Base-by-base conservation (phyloP, 208 protist genomes). In the Tritrichomonas foetus region DNA sequence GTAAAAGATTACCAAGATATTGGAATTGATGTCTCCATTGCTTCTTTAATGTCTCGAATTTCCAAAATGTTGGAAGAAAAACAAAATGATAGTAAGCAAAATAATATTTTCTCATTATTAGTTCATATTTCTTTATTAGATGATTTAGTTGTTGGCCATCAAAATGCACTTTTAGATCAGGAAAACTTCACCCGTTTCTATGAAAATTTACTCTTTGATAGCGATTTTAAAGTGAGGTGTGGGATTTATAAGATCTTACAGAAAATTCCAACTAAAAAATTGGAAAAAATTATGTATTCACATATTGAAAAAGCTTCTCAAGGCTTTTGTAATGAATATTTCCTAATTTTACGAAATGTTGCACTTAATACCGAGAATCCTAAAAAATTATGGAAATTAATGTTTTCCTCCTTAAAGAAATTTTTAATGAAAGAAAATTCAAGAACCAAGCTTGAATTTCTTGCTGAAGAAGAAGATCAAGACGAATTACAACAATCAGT, bases 291-390 rank as follows among this genome's bases (percentile, higher is more conserved):
- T 61, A 36, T 57, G 2, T 44, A 47, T 39, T 33, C 5, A 20
- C 9, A 89, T 33, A 53, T 89, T 39, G 22, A 53, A 53, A 53
- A 53, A 20, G 44, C 78, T 39, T 44, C 44, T 16, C 3, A 89
- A n/a, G 78, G 78, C 33, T 57, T 57, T 50, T 89, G 78, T 89
- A n/a, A 20, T 14, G 30, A 89, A n/a, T 89, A 57, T 57, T 89
- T 53, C 27, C 13, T 33, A 11, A 27, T 89, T 39, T 49, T 89
- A n/a, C 27, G 41, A 39, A 89, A 89, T 20, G 20, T 89, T n/a
- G 41, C 47, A 89, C 5, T 5, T 27, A n/a, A 53, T 53, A 89
- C 78, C 20, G 30, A 53, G 5, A 57, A 53, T 0, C 2, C 47
- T 39, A n/a, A 89, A 57, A 39, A 8, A 27, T 14, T 53, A 47